Base-by-base conservation (phyloP, 192 early-diverging fungal species). In the Podila epigama region DNA sequence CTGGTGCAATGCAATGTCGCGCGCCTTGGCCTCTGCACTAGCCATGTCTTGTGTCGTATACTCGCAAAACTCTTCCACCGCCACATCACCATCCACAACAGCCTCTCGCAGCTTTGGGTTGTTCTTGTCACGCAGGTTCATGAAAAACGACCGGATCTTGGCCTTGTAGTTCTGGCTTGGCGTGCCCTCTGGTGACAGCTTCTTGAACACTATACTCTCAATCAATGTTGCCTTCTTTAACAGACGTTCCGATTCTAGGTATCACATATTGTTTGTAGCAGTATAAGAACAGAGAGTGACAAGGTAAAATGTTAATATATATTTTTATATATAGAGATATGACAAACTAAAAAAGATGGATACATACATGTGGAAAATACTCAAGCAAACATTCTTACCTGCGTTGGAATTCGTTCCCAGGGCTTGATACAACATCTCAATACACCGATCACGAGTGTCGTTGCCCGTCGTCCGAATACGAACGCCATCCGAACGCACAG, bases 371-470 rank as follows among this genome's bases (percentile, higher is more conserved):
- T 42, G 42, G n/a, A n/a, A n/a, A n/a, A n/a, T n/a, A n/a, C n/a
- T n/a, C 70, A 56, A 72, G 39, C n/a, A 33, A 13, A 68, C 39
- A 71, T 50, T 22, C 58, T 61, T 79, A 93, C 88, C 87, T 51
- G 81, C 80, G 58, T 73, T 82, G 35, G 83, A 82, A 51, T 80
- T 85, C 4, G 78, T 73, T 25, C 82, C 92, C 57, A 96, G 72
- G 2, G 92, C 88, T 66, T 88, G 86, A 64, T 98, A 98, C 32
- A 97, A 63, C 68, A 98, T 81, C 42, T 93, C 92, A 57, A 89
- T 88, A 60, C 91, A 92, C 56, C 90, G 92, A 67, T 95, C 91
- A 22, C 96, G 89, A 41, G 83, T 70, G 34, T 66, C 78, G 60
- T 89, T 88, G 20, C 91, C 90, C 12, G 88, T 88, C 4, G 85